Base-by-base conservation (phyloP, 805 yeast species). In the Saitoella complicata region DNA sequence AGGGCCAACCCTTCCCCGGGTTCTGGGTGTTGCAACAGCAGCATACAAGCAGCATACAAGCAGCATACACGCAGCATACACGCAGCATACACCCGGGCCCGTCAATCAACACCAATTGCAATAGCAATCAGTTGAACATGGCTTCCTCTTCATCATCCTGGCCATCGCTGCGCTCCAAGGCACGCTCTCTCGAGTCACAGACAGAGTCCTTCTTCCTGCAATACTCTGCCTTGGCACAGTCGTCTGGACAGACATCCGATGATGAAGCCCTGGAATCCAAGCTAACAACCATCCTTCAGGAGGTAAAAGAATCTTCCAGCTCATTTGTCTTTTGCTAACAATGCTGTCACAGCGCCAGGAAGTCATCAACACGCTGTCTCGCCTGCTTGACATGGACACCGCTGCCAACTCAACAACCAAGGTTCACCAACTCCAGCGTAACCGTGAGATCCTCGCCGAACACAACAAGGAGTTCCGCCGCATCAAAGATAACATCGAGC, bases 361-460 rank as follows among this genome's bases (percentile, higher is more conserved):
- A 5, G 57, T 71, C 3, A 60, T 83, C 6, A 67, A 64, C 33
- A 64, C 69, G 33, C 58, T 81, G 50, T 65, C 69, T 42, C 64
- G 78, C 33, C 66, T 76, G 7, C 63, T 75, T 12, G 83, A 81
- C 40, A 63, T 72, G 1, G 77, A 70, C 46, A 66, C 72, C 31
- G 61, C 68, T 10, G 70, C 80, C 21, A 21, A 21, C 6, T 71
- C 87, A 5, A 73, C 91, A 0, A 73, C 91, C 0, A 81, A 81
- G 58, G 60, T 77, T 38, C 88, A 81, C 55, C 97, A 87, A 58
- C 63, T 86, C 40, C 75, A 79, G 47, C 75, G 96, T 49, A 95
- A 85, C 59, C 75, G 73, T 53, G 95, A 85, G 59, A 70, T 73
- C 9, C 65, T 84, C 31, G 72, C 67, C 46, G 93, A 85, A 45